Percentiles rank a stretch among this genome's conserved stretches.
These are phyloP conservation scores for Arthrobotrys musiformis DNA, from an alignment of 2,329 filamentous ascomycete genomes.

Conservation along the genomic window DNA sequence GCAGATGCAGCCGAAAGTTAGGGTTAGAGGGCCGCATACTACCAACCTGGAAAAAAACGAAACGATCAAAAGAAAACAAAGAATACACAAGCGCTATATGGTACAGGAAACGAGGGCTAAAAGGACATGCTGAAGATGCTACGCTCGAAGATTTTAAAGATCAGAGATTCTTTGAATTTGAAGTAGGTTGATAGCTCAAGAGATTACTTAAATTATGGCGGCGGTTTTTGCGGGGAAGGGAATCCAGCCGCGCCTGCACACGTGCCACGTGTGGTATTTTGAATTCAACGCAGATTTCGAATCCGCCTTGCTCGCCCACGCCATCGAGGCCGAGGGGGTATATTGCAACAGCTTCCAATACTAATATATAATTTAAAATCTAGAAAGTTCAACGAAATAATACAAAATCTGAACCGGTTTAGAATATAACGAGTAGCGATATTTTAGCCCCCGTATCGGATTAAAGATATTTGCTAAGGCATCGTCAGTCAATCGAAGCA, in stretches of 20 bases:
- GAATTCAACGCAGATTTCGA: background rate
- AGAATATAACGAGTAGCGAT: no score
- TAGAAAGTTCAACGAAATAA: no score
- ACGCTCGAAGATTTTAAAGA: background rate
- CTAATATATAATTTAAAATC: no score
- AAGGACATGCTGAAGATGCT: background rate
- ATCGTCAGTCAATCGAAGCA: no score
- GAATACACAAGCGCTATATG: constrained; percentile 2
- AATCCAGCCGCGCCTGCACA: background rate
- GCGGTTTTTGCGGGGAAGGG: constrained; percentile 4
- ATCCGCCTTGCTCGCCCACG: no score
- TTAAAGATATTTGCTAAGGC: no score
- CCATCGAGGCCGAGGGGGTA: no score
- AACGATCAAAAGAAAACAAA: background rate
- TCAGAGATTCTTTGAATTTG: background rate
- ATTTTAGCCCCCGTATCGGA: no score
- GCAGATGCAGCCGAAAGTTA: constrained; percentile 19
- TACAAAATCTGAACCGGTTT: no score
- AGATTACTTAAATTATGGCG: no score
- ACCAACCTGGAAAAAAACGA: background rate
- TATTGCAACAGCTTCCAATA: no score
- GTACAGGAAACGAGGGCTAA: constrained; percentile 14
- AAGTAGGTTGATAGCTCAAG: background rate
- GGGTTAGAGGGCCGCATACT: constrained; percentile 11
- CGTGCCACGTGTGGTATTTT: constrained; percentile 24